Evolutionary conservation across 352 stramenopile genomes (phyloP), one percentile per base, ranked within the genome.

Genomic region (Lagenidium giganteum): DNA sequence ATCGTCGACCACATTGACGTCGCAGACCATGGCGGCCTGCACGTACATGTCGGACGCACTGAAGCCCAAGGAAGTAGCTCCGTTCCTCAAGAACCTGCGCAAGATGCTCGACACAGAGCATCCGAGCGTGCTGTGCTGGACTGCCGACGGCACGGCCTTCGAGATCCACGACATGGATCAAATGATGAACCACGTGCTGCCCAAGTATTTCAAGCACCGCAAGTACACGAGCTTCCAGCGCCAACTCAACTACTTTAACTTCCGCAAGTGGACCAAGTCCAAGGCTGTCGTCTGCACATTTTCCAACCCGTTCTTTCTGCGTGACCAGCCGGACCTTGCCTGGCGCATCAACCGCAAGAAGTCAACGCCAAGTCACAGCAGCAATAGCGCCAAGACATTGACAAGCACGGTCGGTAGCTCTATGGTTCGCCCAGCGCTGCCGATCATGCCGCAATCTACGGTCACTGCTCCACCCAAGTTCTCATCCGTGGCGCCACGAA

Each of bases 191-290:
- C 56, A 70, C 35, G 39, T 60, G 39, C 72, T 97, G 18, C 87
- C 91, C 21, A 87, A 89, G 53, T 97, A 97, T 65, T 97, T 97
- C 60, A 97, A 97, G 51, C 91, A 97, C 61, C 67, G 71, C 59
- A 96, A 92, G 54, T 97, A 97, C 73, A 92, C 91, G 44, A 96
- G 84, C 42, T 93, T 97, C 49, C 84, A 96, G 51, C 82, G 91
- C 22, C 88, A 97, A 51, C 76, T 97, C 47, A 96, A 96, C 70
- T 97, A 97, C 58, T 97, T 97, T 55, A 84, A 64, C 56, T 97
- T 97, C 65, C 73, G 81, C 64, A 94, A 94, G 49, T 92, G 79
- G 79, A 92, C 79, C 59, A 91, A 91, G 54, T 86, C 73, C 45
- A 81, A 83, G 46, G 69, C 51, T 21, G 27, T 41, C 33, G 42